These are phyloP conservation scores for Hyaloperonospora brassicae DNA, from an alignment of 352 stramenopile species.

Conservation along the genomic window DNA sequence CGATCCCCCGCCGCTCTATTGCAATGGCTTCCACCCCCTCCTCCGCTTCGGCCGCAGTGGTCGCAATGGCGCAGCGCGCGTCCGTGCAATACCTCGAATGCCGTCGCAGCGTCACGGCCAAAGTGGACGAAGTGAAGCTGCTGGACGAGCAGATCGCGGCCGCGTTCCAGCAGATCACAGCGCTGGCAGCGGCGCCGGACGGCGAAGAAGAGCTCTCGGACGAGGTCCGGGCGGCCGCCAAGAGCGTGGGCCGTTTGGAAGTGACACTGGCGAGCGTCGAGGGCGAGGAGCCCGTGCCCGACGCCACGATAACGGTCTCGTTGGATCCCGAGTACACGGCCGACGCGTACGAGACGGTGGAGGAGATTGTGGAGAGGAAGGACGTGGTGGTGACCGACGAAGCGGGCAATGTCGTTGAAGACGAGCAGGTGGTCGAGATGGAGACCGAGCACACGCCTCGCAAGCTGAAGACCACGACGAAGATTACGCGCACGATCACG, in stretches of 20 bases:
- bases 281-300: conserved; percentile 45
- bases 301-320: conserved; percentile 51
- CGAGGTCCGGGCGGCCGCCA: conserved; percentile 28
- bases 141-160: conserved; percentile 66
- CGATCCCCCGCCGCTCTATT: neutral
- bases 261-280: conserved; percentile 49
- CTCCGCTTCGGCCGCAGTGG: conserved; percentile 40
- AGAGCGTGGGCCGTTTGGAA: conserved; percentile 70
- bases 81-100: conserved; percentile 80
- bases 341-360: conserved; percentile 45
- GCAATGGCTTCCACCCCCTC: conserved; percentile 46
- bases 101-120: conserved; percentile 65
- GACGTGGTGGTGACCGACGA: conserved; percentile 44
- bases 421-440: conserved; percentile 27
- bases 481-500: conserved; percentile 45
- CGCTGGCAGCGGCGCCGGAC: conserved; percentile 33
- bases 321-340: conserved; percentile 74
- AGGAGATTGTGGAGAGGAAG: conserved; percentile 52
- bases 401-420: conserved; percentile 37
- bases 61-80: conserved; percentile 63
- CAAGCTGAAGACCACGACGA: conserved; percentile 53
- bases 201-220: conserved; percentile 23
- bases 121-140: conserved; percentile 70
- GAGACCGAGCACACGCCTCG: conserved; percentile 28
- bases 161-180: conserved; percentile 64